phyloP scores from a whole-genome alignment of 23 red algal genomes.

The Gracilaria gracilis region DNA sequence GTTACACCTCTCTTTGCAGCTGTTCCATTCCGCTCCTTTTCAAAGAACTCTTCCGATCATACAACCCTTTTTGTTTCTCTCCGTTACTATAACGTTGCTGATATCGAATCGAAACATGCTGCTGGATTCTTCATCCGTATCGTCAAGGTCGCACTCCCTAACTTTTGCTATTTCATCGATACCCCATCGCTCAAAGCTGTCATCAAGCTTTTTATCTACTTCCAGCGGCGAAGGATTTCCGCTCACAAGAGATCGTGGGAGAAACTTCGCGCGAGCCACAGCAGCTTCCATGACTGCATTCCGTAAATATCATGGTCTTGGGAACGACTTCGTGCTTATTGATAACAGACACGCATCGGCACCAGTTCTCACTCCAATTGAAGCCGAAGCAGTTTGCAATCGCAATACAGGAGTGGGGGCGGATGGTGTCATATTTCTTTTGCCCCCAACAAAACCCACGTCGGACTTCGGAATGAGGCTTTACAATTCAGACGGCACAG shows the following conservation, averaged over 20 bases:
- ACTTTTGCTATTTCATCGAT: slow-evolving; percentile 2
- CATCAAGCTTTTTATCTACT: not conserved
- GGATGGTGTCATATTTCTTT: slow-evolving; percentile 94
- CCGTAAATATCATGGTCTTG: slow-evolving; percentile 96
- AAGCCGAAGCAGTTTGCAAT: slow-evolving; percentile 87
- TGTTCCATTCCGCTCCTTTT: not conserved
- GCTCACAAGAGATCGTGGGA: not conserved
- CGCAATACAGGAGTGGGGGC: slow-evolving; percentile 92
- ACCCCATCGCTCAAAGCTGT: not conserved
- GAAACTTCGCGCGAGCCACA: slow-evolving; percentile 3
- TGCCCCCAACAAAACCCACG: slow-evolving; percentile 67
- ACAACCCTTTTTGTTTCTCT: no score
- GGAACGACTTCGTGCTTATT: slow-evolving; percentile 98
- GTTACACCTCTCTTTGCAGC: no score
- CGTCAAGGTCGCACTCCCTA: not conserved
- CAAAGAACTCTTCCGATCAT: not conserved
- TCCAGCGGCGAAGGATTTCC: not conserved
- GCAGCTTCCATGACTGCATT: slow-evolving; percentile 67
- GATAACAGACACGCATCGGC: slow-evolving; percentile 74
- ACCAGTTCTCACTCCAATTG: slow-evolving; percentile 58
- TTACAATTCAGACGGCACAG: slow-evolving; percentile 95
- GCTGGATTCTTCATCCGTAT: not conserved
- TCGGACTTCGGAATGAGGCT: slow-evolving; percentile 89
- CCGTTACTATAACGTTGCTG: not conserved
- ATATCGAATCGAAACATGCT: slow-evolving; percentile 3